A percentile compares a stretch with the other conserved stretches of the same genome.
Conservation (phyloP, 495 filamentous ascomycete species). For the Ascobolus immersus region DNA sequence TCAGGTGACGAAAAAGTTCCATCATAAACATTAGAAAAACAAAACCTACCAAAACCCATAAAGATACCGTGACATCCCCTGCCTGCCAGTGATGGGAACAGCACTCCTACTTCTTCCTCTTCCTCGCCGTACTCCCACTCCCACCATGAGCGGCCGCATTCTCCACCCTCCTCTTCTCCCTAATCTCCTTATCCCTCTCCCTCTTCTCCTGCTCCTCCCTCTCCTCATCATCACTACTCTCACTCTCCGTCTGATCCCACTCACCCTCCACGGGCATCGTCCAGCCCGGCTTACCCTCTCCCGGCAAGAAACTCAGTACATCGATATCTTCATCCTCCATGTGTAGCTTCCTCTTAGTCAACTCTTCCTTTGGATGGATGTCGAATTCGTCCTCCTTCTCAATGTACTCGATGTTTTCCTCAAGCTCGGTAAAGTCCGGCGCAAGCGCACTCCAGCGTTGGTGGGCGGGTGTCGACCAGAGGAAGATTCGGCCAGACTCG, state of each 20-base stretch:
- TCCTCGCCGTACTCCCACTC: background rate
- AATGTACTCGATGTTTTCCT: slow-evolving; percentile 91
- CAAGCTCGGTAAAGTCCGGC: slow-evolving; percentile 88
- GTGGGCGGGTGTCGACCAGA: slow-evolving; percentile 76
- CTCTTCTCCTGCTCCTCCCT: slow-evolving; percentile 43
- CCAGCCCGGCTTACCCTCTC: slow-evolving; percentile 37
- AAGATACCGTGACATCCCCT: no score
- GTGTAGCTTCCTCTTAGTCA: slow-evolving; percentile 70
- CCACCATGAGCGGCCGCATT: background rate
- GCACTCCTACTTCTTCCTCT: background rate
- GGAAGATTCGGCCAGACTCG: slow-evolving; percentile 67
- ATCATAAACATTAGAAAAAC: no score
- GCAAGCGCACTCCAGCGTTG: slow-evolving; percentile 93
- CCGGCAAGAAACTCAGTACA: slow-evolving; percentile 48
- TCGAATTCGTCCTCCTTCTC: slow-evolving; percentile 95
- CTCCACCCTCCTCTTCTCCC: background rate
- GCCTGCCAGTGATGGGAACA: no score
- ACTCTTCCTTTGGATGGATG: slow-evolving; percentile 82
- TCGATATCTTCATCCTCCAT: slow-evolving; percentile 67
- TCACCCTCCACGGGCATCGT: slow-evolving; percentile 71
- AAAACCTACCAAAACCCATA: no score
- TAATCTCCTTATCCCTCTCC: background rate
- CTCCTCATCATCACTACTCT: slow-evolving; percentile 47
- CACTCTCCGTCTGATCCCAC: slow-evolving; percentile 39
- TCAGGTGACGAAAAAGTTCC: no score